Conservation (phyloP, 164 flowering plant genomes). For the Piper longum region DNA sequence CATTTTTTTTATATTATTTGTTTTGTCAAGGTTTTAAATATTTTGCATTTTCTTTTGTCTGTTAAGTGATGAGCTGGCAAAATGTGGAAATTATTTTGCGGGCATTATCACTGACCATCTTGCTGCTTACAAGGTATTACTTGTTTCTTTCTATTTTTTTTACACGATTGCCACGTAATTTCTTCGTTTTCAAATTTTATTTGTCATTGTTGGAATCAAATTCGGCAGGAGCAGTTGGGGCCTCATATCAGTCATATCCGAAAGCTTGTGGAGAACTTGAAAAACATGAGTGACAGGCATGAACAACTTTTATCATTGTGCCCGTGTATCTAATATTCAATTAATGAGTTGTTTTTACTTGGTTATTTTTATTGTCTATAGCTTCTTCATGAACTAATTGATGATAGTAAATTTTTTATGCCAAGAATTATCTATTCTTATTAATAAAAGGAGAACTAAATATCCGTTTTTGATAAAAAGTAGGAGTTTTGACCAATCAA, state of each 20-base stretch:
- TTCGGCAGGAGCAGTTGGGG: conserved; percentile 46
- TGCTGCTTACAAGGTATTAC: conserved; percentile 41
- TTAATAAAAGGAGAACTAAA: too few species aligned
- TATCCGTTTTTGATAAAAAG: too few species aligned
- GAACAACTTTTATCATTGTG: not conserved
- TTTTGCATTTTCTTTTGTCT: conserved; percentile 11
- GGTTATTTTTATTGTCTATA: not conserved
- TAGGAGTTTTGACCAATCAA: too few species aligned
- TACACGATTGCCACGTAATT: not conserved
- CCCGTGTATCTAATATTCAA: too few species aligned
- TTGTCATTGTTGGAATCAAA: conserved; percentile 4
- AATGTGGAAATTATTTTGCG: conserved; percentile 51
- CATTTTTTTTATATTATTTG: not conserved
- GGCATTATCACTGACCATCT: conserved; percentile 48
- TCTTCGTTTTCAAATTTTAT: not conserved
- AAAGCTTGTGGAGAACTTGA: conserved; percentile 61
- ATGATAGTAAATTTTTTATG: too few species aligned
- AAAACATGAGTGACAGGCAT: conserved; percentile 56
- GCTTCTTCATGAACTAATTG: too few species aligned
- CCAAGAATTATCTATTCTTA: too few species aligned
- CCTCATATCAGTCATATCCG: conserved; percentile 45
- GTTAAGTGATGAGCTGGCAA: conserved; percentile 69
- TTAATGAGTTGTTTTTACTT: too few species aligned
- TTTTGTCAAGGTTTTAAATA: conserved; percentile 1
- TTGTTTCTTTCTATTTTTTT: not conserved